Conservation (phyloP, 2,329 filamentous ascomycete genomes). For the Bipolaris cookei region DNA sequence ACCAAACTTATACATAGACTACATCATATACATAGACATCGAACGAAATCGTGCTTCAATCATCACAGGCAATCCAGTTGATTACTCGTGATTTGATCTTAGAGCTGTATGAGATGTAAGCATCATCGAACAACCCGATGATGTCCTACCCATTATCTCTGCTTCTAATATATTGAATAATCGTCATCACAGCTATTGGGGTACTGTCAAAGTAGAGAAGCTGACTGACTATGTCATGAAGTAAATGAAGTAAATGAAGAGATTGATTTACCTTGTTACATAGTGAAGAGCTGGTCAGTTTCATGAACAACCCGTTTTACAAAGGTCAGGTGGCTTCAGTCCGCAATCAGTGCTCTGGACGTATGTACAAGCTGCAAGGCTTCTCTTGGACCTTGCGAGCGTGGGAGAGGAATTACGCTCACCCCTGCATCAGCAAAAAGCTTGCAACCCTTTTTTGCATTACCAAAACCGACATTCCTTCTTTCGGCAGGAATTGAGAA, state of each 20-base stretch:
- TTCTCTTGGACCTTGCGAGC: too few relatives aligned
- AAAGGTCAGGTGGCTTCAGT: too few relatives aligned
- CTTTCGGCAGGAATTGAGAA: too few relatives aligned
- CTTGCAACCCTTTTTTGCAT: too few relatives aligned
- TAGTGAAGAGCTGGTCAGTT: not conserved
- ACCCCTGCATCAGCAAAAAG: too few relatives aligned
- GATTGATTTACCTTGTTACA: too few relatives aligned
- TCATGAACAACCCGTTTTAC: too few relatives aligned
- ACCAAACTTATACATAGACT: not conserved
- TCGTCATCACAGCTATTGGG: not conserved
- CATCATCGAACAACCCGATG: not conserved
- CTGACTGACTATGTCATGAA: not conserved
- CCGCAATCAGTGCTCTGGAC: too few relatives aligned
- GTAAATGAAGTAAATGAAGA: not conserved
- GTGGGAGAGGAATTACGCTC: too few relatives aligned
- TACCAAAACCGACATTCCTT: too few relatives aligned
- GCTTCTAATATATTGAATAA: too few relatives aligned
- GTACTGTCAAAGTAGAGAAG: not conserved
- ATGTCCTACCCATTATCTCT: not conserved
- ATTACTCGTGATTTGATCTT: not conserved
- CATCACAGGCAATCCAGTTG: not conserved
- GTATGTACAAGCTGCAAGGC: too few relatives aligned
- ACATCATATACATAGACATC: not conserved
- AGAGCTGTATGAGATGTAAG: not conserved
- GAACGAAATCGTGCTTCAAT: not conserved